Conservation (phyloP, 805 yeast genomes). For the Teunomyces tritomae region DNA sequence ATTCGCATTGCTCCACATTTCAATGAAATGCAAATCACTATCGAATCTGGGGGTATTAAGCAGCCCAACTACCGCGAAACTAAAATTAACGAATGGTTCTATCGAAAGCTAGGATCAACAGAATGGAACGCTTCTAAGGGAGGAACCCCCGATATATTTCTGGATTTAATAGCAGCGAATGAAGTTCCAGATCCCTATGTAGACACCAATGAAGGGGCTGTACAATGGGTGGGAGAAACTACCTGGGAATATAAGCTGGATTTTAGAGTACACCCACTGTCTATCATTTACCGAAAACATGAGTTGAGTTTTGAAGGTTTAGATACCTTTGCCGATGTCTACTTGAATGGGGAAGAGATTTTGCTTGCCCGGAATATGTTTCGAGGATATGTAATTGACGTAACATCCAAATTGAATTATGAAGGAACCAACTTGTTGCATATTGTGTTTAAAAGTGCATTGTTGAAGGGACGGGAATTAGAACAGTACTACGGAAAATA, state of each 20-base stretch:
- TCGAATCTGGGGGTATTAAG: not conserved
- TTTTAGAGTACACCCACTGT: slow-evolving; percentile 8
- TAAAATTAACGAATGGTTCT: not conserved
- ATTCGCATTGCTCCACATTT: not conserved
- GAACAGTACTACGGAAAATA: slow-evolving; percentile 28
- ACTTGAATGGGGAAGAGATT: slow-evolving; percentile 35
- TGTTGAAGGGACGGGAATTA: slow-evolving; percentile 28
- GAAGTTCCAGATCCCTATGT: slow-evolving; percentile 46
- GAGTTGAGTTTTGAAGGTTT: slow-evolving; percentile 42
- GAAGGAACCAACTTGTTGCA: slow-evolving; percentile 27
- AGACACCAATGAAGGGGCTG: slow-evolving; percentile 40
- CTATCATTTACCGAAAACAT: slow-evolving; percentile 15
- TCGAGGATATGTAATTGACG: slow-evolving; percentile 27
- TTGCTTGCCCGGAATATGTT: slow-evolving; percentile 46
- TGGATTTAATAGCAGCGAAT: not conserved
- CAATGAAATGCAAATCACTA: not conserved
- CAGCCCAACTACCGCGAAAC: not conserved
- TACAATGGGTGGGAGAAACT: slow-evolving; percentile 51
- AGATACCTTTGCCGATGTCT: slow-evolving; percentile 43
- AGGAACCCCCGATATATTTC: not conserved
- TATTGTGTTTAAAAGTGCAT: slow-evolving; percentile 39
- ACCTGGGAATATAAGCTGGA: slow-evolving; percentile 47
- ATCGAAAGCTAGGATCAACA: not conserved
- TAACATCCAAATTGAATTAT: slow-evolving; percentile 14
- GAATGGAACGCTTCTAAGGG: not conserved